Conservation (phyloP, 345 rosid genomes). For the Alliaria petiolata region DNA sequence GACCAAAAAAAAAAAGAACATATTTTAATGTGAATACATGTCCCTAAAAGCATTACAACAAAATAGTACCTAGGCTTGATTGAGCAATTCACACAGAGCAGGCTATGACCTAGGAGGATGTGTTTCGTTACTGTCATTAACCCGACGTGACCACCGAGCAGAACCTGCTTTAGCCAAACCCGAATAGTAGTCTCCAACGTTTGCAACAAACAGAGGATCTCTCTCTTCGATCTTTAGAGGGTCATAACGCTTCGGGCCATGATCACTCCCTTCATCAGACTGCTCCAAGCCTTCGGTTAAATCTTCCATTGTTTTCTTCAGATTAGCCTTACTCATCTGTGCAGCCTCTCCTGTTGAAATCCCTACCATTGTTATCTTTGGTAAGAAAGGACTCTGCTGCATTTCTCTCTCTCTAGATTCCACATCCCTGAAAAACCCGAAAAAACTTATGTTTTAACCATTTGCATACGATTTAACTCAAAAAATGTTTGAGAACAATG, state of each 20-base stretch:
- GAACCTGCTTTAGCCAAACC: slow-evolving; percentile 62
- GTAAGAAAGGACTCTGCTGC: slow-evolving; percentile 69
- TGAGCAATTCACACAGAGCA: slow-evolving; percentile 1
- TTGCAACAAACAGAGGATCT: slow-evolving; percentile 93
- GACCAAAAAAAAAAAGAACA: too few relatives aligned
- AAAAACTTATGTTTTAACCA: neutral
- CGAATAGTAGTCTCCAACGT: slow-evolving; percentile 77
- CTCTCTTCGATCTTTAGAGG: slow-evolving; percentile 49
- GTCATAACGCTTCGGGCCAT: slow-evolving; percentile 19
- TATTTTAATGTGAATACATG: neutral
- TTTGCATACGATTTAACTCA: neutral
- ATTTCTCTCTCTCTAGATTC: slow-evolving; percentile 38
- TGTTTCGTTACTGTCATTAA: slow-evolving; percentile 30
- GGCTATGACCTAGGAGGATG: neutral
- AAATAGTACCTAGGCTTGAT: neutral
- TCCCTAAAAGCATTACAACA: neutral
- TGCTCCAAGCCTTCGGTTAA: slow-evolving; percentile 70
- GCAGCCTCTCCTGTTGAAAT: slow-evolving; percentile 81
- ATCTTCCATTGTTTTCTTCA: slow-evolving; percentile 85
- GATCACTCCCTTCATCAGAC: slow-evolving; percentile 48
- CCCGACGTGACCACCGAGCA: slow-evolving; percentile 53
- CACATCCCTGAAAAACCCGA: slow-evolving; percentile 30
- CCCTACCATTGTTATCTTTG: slow-evolving; percentile 98
- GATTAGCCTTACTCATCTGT: slow-evolving; percentile 67
- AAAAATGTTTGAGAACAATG: neutral